Conservation (phyloP, 2,329 filamentous ascomycete species). For the Teratosphaeria gauchensis region DNA sequence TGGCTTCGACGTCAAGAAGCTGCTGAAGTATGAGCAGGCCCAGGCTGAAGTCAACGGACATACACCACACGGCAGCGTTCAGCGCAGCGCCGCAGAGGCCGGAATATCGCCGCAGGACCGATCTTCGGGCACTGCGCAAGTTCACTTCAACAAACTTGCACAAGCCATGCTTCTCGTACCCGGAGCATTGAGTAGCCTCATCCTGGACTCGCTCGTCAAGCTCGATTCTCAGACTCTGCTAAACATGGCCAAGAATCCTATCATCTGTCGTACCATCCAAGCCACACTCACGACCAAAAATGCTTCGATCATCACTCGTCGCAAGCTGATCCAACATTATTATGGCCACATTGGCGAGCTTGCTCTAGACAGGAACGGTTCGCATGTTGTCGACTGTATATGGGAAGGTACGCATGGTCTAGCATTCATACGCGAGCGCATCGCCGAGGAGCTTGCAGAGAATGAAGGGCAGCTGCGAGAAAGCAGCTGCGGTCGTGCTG, state of each 20-base stretch:
- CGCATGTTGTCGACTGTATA: slow-evolving; percentile 58
- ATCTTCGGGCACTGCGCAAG: slow-evolving; percentile 13
- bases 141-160: slow-evolving; percentile 67
- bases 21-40: slow-evolving; percentile 47
- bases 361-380: slow-evolving; percentile 52
- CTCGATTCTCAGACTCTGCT: slow-evolving; percentile 44
- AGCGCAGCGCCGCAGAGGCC: slow-evolving; percentile 6
- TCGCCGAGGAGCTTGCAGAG: slow-evolving; percentile 53
- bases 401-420: slow-evolving; percentile 55
- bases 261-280: slow-evolving; percentile 54
- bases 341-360: slow-evolving; percentile 52
- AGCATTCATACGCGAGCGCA: slow-evolving; percentile 57
- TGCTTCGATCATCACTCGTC: slow-evolving; percentile 47
- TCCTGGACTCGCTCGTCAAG: slow-evolving; percentile 52
- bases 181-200: slow-evolving; percentile 56
- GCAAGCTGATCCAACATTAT: slow-evolving; percentile 55
- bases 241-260: slow-evolving; percentile 54
- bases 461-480: slow-evolving; percentile 55
- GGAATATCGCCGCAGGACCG: slow-evolving; percentile 11
- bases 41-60: slow-evolving; percentile 4
- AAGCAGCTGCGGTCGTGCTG: slow-evolving; percentile 53
- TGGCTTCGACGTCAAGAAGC: slow-evolving; percentile 47
- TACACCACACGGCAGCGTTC: slow-evolving; percentile 8
- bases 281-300: slow-evolving; percentile 48
- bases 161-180: slow-evolving; percentile 69